Evolutionary conservation across 345 rosid genomes (phyloP).

Genomic region (Mangifera indica): DNA sequence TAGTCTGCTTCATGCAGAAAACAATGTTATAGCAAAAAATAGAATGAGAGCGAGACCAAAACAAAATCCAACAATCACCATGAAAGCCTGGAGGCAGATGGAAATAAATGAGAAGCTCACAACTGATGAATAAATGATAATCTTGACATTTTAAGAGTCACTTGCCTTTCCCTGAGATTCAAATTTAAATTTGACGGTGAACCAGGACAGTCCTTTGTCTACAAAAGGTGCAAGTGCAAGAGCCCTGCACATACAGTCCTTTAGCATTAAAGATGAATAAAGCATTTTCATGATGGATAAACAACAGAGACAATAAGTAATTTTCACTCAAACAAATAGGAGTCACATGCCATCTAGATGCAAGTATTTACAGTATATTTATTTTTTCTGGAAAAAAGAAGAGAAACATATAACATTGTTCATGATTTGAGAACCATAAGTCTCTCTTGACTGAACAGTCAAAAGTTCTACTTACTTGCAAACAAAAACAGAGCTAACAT

Average conservation of each 20-base stretch:
- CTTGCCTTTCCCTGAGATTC: slow-evolving; percentile 73
- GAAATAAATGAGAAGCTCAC: slow-evolving; percentile 1
- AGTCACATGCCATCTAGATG: background rate
- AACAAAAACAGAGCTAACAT: background rate
- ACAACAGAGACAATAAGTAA: background rate
- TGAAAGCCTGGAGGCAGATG: slow-evolving; percentile 54
- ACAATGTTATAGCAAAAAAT: slow-evolving; percentile 62
- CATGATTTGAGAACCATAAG: too few relatives aligned
- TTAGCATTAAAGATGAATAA: background rate
- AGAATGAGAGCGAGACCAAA: slow-evolving; percentile 69
- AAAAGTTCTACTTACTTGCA: background rate
- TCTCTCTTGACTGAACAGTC: background rate
- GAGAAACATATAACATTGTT: too few relatives aligned
- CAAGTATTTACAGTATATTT: too few relatives aligned
- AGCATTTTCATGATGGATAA: background rate
- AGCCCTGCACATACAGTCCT: slow-evolving; percentile 51
- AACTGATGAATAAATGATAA: slow-evolving; percentile 1
- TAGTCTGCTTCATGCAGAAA: slow-evolving; percentile 45
- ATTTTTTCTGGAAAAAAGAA: too few relatives aligned
- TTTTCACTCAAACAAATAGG: background rate
- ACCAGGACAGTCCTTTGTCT: slow-evolving; percentile 81
- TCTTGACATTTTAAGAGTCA: background rate
- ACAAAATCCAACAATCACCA: slow-evolving; percentile 63
- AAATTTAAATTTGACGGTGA: slow-evolving; percentile 62
- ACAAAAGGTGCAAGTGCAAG: slow-evolving; percentile 91